phyloP scores from a whole-genome alignment of 2,329 filamentous ascomycete species.

The Fusarium zealandicum region DNA sequence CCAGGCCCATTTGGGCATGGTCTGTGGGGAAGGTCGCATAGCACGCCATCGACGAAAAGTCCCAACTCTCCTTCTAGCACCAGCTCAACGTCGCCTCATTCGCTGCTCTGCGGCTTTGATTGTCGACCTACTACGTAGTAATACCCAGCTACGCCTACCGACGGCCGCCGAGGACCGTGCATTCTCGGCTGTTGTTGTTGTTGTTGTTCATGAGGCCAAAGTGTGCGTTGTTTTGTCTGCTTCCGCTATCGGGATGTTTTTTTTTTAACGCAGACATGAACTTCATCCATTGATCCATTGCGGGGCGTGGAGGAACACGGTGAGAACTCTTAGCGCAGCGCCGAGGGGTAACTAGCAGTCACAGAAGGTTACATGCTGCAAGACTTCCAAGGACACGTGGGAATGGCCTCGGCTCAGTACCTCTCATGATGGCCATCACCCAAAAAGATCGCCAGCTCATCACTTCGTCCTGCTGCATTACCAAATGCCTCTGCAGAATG shows the following conservation, averaged over 20 bases:
- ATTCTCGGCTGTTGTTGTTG: neutral
- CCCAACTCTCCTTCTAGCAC: neutral
- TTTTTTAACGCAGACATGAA: neutral
- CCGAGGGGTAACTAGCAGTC: neutral
- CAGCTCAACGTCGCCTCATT: slow-evolving; percentile 20
- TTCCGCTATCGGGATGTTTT: slow-evolving; percentile 6
- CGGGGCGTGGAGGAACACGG: slow-evolving; percentile 13
- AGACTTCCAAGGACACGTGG: too few species aligned
- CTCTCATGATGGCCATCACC: neutral
- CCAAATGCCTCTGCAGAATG: slow-evolving; percentile 21
- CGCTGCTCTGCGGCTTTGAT: slow-evolving; percentile 23
- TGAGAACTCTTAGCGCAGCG: neutral
- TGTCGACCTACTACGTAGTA: neutral
- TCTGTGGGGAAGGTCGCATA: slow-evolving; percentile 19
- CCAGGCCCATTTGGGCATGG: slow-evolving; percentile 35
- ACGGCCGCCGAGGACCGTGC: slow-evolving; percentile 28
- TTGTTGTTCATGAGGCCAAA: neutral
- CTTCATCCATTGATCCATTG: slow-evolving; percentile 4
- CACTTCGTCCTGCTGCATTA: slow-evolving; percentile 9
- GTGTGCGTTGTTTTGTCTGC: neutral
- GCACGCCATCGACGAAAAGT: slow-evolving; percentile 34
- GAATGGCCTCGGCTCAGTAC: neutral
- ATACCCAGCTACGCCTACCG: neutral
- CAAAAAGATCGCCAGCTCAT: neutral
- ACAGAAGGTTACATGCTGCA: neutral